Evolutionary conservation across 2,329 filamentous ascomycete species (phyloP), one percentile per base, ranked within the genome.

Genomic region (Chrysosphaeria jannelii): DNA sequence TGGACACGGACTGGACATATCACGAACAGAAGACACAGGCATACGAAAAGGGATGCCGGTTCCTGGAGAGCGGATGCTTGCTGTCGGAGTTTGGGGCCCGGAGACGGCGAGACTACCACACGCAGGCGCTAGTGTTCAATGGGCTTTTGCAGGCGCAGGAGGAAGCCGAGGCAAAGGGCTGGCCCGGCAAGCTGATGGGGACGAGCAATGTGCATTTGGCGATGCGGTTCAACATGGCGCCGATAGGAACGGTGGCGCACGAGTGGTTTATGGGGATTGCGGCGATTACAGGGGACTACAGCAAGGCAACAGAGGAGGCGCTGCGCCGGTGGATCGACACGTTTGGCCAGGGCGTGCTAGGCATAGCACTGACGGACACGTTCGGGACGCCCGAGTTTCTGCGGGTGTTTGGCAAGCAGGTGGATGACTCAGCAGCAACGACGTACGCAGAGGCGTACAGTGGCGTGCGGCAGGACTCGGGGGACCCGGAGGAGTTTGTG

Each of bases 261-360:
- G 85, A 97, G 46, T 97, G 85, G 85, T 93, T 91, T 50, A 97
- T 97, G 85, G 79, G 76, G 20, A 81, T 89, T 30, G 85, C 85
- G 1, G 79, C 85, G 19, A 76, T 91, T 34, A 74, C 69, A 4
- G 57, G 75, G 30, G 61, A 91, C 44, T 97, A 97, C 39, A 57
- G 63, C 34, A 53, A 58, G 30, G 79, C 85, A 3, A 89, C 79
- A 18, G 76, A 89, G 41, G 57, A 68, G 31, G 79, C 76, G 0
- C 48, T 97, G 33, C 55, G 63, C 27, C 76, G 88, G 40, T 97
- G 85, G 85, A 60, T 89, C 16, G 65, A 67, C 24, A 89, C 74
- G 29, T 97, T 91, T 39, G 85, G 85, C 4, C 64, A 70, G 37
- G 74, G 56, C 17, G 68, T 81, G 16, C 56, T 91, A 15, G 65